Evolutionary conservation across 495 filamentous ascomycete genomes (phyloP).

Genomic region (Xylaria nigripes): DNA sequence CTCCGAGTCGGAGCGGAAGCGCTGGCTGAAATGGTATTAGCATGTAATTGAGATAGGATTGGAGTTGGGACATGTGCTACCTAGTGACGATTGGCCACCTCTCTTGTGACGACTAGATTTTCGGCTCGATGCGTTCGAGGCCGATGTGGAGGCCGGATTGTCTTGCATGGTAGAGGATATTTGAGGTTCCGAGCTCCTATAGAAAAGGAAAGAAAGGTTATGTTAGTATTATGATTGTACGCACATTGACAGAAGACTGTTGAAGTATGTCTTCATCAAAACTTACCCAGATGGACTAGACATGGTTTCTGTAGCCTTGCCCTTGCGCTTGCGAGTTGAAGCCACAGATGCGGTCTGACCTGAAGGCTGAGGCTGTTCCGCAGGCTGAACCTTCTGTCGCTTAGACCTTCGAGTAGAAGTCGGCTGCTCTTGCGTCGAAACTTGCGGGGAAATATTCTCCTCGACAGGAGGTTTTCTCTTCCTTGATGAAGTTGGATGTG

Average conservation of each 20-base stretch:
- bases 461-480: conserved; percentile 33
- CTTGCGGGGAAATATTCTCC: conserved; percentile 25
- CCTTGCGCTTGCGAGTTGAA: conserved; percentile 49
- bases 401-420: conserved; percentile 45
- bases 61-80: conserved; percentile 20
- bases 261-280: background rate
- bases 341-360: conserved; percentile 27
- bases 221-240: background rate
- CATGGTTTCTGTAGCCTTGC: conserved; percentile 62
- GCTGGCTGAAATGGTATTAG: conserved; percentile 10
- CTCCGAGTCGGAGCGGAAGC: conserved; percentile 37
- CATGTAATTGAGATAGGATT: background rate
- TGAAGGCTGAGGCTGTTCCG: conserved; percentile 18
- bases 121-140: conserved; percentile 51
- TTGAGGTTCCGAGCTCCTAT: conserved; percentile 21
- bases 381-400: conserved; percentile 35
- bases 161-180: conserved; percentile 23
- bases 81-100: conserved; percentile 27
- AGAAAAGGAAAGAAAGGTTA: background rate
- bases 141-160: conserved; percentile 32
- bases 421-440: conserved; percentile 21
- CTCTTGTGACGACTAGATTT: conserved; percentile 63
- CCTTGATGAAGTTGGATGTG: conserved; percentile 20
- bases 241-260: background rate
- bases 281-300: conserved; percentile 52